A percentile compares a stretch with the other conserved stretches of the same genome.
Evolutionary conservation across 2,329 filamentous ascomycete genomes (phyloP).

Genomic region (Beauveria asiatica): DNA sequence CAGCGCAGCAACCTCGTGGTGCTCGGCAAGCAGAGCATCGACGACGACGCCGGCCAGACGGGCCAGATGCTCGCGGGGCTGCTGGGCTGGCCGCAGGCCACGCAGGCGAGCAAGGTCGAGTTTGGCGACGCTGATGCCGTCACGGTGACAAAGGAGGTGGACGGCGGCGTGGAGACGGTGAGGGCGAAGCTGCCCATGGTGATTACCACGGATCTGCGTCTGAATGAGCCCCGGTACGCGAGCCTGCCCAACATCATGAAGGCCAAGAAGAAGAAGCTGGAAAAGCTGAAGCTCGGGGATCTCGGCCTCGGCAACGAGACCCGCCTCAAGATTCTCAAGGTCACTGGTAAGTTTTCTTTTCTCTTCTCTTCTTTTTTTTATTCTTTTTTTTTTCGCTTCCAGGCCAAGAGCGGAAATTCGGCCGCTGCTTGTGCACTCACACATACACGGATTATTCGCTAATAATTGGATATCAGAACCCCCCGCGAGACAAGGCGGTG

Average conservation of each 20-base stretch:
- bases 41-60: slow-evolving; percentile 91
- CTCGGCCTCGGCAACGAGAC: slow-evolving; percentile 66
- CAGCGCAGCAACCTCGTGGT: slow-evolving; percentile 89
- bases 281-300: slow-evolving; percentile 82
- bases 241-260: slow-evolving; percentile 99
- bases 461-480: slow-evolving; percentile 48
- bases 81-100: slow-evolving; percentile 88
- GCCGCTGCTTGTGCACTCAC: neutral
- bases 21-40: slow-evolving; percentile 95
- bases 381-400: neutral
- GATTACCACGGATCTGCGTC: slow-evolving; percentile 85
- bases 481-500: slow-evolving; percentile 76
- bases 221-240: slow-evolving; percentile 94
- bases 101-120: slow-evolving; percentile 78
- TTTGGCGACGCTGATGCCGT: slow-evolving; percentile 63
- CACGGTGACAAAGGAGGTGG: slow-evolving; percentile 82
- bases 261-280: slow-evolving; percentile 98
- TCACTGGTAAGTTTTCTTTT: slow-evolving; percentile 53
- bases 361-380: neutral
- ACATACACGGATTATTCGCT: neutral
- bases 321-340: slow-evolving; percentile 83
- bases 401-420: neutral
- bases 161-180: slow-evolving; percentile 89
- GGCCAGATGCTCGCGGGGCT: slow-evolving; percentile 96
- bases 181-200: slow-evolving; percentile 80